Conservation (phyloP, 179 eudicot genomes). For the Silene noctiflora region DNA sequence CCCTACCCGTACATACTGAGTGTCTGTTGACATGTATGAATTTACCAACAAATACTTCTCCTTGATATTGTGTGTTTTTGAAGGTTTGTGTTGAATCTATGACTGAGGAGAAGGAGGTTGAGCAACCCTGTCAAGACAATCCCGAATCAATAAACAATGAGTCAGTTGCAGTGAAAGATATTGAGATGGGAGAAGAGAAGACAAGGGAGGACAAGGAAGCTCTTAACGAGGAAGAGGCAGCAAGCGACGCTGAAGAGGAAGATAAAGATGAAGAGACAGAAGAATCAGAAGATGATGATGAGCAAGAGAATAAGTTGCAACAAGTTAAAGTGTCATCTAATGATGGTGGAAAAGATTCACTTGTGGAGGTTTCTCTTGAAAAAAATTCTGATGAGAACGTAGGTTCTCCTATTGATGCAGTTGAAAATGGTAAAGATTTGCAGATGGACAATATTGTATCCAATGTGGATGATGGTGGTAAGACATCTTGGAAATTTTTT, state of each 20-base stretch:
- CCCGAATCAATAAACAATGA: conserved; percentile 15
- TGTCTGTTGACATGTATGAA: not conserved
- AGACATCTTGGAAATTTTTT: not conserved
- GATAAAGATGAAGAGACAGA: conserved; percentile 21
- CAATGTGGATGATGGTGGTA: conserved; percentile 21
- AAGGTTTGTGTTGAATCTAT: conserved; percentile 17
- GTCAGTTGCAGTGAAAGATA: conserved; percentile 10
- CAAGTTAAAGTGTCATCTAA: conserved; percentile 14
- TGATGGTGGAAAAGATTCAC: conserved; percentile 19
- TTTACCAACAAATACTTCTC: not conserved
- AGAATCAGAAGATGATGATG: conserved; percentile 30
- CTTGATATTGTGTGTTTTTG: not conserved
- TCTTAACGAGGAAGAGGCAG: not conserved
- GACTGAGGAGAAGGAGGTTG: conserved; percentile 29
- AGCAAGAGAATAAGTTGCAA: conserved; percentile 24
- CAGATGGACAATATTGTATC: conserved; percentile 1
- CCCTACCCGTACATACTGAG: not conserved
- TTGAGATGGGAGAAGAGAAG: conserved; percentile 18
- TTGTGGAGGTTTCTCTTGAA: conserved; percentile 19
- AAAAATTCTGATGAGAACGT: conserved; percentile 17
- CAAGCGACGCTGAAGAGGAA: conserved; percentile 3
- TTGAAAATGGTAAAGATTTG: conserved; percentile 11
- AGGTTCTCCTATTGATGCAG: conserved; percentile 19
- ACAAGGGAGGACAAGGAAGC: conserved; percentile 10
- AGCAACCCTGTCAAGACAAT: conserved; percentile 18